Percentiles rank a stretch among this genome's conserved stretches.
These are phyloP conservation scores for Diplodia intermedia DNA, from an alignment of 2,329 filamentous ascomycete species.

Conservation along the genomic window DNA sequence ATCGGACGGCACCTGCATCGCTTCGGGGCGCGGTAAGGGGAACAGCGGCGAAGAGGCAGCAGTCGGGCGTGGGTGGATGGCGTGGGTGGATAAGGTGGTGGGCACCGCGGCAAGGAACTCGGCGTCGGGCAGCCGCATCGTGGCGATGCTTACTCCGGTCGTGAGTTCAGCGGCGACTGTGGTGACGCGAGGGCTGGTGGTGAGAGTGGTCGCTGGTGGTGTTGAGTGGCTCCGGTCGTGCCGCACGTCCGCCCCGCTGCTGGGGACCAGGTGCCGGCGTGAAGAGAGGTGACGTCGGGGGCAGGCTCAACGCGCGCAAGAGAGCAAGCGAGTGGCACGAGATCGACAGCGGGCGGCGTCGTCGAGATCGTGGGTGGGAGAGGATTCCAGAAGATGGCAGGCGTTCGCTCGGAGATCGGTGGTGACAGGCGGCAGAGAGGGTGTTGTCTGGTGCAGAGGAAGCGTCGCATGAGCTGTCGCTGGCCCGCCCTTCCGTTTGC, in stretches of 20 bases:
- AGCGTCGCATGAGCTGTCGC: slow-evolving; percentile 28
- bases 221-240: slow-evolving; percentile 22
- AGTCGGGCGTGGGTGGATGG: slow-evolving; percentile 39
- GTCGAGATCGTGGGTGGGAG: slow-evolving; percentile 12
- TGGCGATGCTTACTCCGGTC: slow-evolving; percentile 32
- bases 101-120: slow-evolving; percentile 35
- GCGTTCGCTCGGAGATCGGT: slow-evolving; percentile 25
- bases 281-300: slow-evolving; percentile 31
- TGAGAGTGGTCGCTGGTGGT: slow-evolving; percentile 3
- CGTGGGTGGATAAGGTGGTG: slow-evolving; percentile 44
- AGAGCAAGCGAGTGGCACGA: slow-evolving; percentile 26
- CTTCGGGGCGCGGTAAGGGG: slow-evolving; percentile 35
- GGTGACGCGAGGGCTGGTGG: not conserved
- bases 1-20: slow-evolving; percentile 28
- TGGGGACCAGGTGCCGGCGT: slow-evolving; percentile 29
- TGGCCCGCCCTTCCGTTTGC: slow-evolving; percentile 27
- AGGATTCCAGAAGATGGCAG: slow-evolving; percentile 12
- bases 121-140: slow-evolving; percentile 45
- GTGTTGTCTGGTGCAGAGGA: slow-evolving; percentile 17
- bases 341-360: slow-evolving; percentile 24
- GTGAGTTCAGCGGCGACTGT: not conserved
- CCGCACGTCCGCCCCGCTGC: slow-evolving; percentile 29
- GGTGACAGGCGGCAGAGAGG: slow-evolving; percentile 12
- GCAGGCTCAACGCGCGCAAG: slow-evolving; percentile 16
- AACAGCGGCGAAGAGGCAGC: slow-evolving; percentile 40